Evolutionary conservation across 768 basidiomycete genomes (phyloP).

Genomic region (Tricholoma furcatifolium): DNA sequence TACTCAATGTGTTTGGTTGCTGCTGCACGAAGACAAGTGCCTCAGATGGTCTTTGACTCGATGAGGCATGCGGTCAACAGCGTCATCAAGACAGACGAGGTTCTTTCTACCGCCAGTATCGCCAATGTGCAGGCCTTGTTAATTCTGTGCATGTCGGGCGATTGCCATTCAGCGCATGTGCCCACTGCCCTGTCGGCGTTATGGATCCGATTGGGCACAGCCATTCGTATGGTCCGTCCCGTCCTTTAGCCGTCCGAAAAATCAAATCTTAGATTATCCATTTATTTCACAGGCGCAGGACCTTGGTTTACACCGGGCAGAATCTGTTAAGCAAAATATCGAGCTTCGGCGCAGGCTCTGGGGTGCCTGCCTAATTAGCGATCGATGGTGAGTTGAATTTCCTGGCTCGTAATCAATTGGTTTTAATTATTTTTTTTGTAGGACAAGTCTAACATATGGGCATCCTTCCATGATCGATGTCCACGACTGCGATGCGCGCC

Average conservation of each 20-base stretch:
- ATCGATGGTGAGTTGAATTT: slow-evolving; percentile 70
- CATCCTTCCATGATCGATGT: slow-evolving; percentile 97
- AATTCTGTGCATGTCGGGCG: slow-evolving; percentile 84
- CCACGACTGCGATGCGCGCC: slow-evolving; percentile 91
- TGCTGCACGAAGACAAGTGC: slow-evolving; percentile 79
- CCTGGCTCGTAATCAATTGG: slow-evolving; percentile 4
- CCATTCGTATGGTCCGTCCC: slow-evolving; percentile 83
- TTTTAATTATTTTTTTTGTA: slow-evolving; percentile 25
- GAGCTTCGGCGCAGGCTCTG: slow-evolving; percentile 89
- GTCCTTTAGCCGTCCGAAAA: slow-evolving; percentile 19
- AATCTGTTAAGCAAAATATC: slow-evolving; percentile 79
- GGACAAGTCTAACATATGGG: slow-evolving; percentile 87
- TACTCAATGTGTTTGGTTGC: slow-evolving; percentile 96
- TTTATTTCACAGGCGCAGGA: slow-evolving; percentile 77
- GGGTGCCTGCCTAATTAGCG: slow-evolving; percentile 92
- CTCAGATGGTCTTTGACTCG: slow-evolving; percentile 84
- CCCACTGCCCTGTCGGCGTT: slow-evolving; percentile 83
- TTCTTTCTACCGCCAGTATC: slow-evolving; percentile 82
- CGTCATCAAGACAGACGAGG: slow-evolving; percentile 86
- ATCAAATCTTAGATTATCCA: slow-evolving; percentile 1
- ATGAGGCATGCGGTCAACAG: slow-evolving; percentile 86
- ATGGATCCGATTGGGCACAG: slow-evolving; percentile 83
- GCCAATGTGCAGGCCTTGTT: slow-evolving; percentile 87
- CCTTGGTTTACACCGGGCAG: slow-evolving; percentile 90
- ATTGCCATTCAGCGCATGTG: slow-evolving; percentile 88